phyloP scores from a whole-genome alignment of 805 yeast genomes.

The Millerozyma miso region DNA sequence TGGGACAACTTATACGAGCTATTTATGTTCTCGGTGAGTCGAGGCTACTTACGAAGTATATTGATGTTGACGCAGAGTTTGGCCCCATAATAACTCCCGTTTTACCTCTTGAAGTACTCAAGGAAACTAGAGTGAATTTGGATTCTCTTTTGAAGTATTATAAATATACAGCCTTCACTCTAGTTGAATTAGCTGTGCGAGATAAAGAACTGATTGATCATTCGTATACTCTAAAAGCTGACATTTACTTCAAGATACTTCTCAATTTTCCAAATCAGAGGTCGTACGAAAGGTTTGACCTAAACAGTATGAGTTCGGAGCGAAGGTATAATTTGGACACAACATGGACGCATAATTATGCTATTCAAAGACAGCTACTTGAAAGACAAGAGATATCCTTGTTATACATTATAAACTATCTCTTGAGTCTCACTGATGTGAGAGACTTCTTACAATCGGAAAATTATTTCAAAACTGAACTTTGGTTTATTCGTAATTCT shows the following conservation, averaged over 20 bases:
- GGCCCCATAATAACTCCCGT: conserved; percentile 15
- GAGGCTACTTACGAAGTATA: conserved; percentile 11
- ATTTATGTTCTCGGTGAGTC: conserved; percentile 17
- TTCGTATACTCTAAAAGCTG: conserved; percentile 14
- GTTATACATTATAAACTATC: conserved; percentile 21
- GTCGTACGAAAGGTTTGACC: neutral
- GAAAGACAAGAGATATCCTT: conserved; percentile 30
- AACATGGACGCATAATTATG: neutral
- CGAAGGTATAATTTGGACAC: neutral
- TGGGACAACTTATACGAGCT: conserved; percentile 13
- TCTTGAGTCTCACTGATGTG: conserved; percentile 15
- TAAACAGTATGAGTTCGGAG: neutral
- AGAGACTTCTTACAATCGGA: conserved; percentile 13
- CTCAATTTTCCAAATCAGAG: conserved; percentile 20
- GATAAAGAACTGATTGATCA: conserved; percentile 5
- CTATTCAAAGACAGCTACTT: conserved; percentile 1
- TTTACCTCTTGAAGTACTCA: conserved; percentile 16
- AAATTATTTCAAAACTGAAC: conserved; percentile 13
- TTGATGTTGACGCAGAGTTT: conserved; percentile 2
- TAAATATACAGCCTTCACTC: conserved; percentile 24
- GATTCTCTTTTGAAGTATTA: conserved; percentile 21
- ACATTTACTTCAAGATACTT: conserved; percentile 20
- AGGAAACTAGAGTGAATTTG: conserved; percentile 11
- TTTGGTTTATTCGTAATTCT: conserved; percentile 14
- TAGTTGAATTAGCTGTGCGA: conserved; percentile 17